Base-by-base conservation (phyloP, 257 asterid species). In the Fraxinus pennsylvanica region DNA sequence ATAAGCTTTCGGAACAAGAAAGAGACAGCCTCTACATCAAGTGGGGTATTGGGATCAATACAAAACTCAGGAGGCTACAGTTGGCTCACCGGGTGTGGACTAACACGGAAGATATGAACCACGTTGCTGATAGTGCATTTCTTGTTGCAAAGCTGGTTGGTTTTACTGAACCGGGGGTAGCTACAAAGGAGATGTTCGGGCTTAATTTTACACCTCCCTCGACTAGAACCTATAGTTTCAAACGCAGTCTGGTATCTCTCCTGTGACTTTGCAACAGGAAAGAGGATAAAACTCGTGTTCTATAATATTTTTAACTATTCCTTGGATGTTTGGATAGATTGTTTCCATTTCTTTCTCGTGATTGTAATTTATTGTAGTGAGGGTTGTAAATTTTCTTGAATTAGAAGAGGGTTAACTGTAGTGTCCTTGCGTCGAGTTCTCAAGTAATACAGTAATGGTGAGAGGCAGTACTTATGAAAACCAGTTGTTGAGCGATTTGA, bases 111-210 rank as follows among this genome's bases (percentile, higher is more conserved):
- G 95, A 96, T 80, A 85, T 86, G 86, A 85, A 84, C 83, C 99
- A 96, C 84, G 65, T 93, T 68, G 8, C 86, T 1, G 95, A 96
- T 17, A 93, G 99, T 63, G 96, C 98, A 65, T 81, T 74, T 74
- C 84, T 96, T 9, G 89, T 96, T 22, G 96, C 96, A 9, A 91
- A 92, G 79, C 90, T 96, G 39, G 85, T 88, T 1, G 91, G 94
- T 32, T 81, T 93, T 59, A 82, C 81, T 29, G 91, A 93, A 69
- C 86, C 88, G 0, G 93, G 91, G 12, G 84, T 87, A 30, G 78
- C 91, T 50, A 94, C 92, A 6, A 93, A 96, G 74, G 99, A 90
- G 81, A 90, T 92, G 97, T 92, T 96, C 72, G 97, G 97, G 41
- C 91, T 96, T 33, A 86, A 92, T 77, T 93, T 96, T 77, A 76